Evolutionary conservation across 257 asterid genomes (phyloP).

Genomic region (Fraxinus americana): DNA sequence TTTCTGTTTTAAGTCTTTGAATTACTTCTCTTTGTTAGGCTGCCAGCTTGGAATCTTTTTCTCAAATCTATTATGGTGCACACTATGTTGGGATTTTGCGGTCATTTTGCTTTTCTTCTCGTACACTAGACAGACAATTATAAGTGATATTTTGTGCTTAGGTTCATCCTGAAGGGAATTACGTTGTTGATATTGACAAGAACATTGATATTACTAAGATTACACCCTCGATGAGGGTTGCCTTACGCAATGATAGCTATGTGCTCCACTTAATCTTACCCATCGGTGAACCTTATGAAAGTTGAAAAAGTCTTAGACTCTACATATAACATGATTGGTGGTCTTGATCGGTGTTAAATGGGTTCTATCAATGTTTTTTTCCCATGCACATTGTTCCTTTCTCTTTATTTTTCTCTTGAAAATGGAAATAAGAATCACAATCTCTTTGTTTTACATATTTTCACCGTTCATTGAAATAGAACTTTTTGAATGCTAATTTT

Average conservation of each 20-base stretch:
- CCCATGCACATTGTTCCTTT: neutral
- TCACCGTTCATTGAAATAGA: neutral
- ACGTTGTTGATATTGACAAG: conserved; percentile 86
- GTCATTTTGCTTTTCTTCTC: neutral
- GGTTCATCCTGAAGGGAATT: conserved; percentile 71
- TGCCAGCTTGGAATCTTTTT: neutral
- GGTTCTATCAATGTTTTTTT: no score
- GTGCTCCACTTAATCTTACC: conserved; percentile 90
- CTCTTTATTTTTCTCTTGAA: neutral
- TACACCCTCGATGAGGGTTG: conserved; percentile 94
- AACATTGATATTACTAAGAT: conserved; percentile 88
- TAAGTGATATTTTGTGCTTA: conserved; percentile 16
- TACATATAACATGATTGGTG: conserved; percentile 99
- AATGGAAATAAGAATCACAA: neutral
- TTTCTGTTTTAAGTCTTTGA: neutral
- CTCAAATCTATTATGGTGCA: neutral
- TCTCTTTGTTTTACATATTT: neutral
- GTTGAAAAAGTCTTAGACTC: conserved; percentile 98
- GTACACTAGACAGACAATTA: neutral
- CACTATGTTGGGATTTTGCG: neutral
- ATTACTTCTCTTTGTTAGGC: neutral
- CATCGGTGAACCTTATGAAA: conserved; percentile 93
- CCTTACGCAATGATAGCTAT: conserved; percentile 92
- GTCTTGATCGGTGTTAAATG: no score
- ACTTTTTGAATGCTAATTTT: neutral